Evolutionary conservation across 768 basidiomycete species (phyloP).

Genomic region (Mycena galericulata): DNA sequence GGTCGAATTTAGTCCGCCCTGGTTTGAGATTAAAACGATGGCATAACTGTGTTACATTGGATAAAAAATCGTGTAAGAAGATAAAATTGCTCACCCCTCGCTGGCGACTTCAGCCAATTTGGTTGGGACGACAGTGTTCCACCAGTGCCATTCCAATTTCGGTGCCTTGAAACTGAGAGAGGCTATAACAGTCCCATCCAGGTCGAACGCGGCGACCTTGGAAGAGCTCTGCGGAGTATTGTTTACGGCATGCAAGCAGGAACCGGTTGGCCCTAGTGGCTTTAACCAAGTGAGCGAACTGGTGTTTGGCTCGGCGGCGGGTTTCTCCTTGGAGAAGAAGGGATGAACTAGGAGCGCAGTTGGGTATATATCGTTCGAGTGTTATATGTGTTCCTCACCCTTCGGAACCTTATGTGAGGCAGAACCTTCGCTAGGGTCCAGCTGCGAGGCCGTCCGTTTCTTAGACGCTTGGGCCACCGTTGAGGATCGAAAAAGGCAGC

Average conservation of each 20-base stretch:
- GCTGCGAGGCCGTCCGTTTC: constrained; percentile 26
- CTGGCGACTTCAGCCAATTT: constrained; percentile 71
- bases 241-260: constrained; percentile 58
- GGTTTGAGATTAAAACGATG: constrained; percentile 87
- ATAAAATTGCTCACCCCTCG: constrained; percentile 60
- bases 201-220: constrained; percentile 86
- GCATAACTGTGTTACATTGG: constrained; percentile 60
- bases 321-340: constrained; percentile 52
- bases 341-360: constrained; percentile 49
- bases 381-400: constrained; percentile 10
- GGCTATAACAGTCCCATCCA: constrained; percentile 89
- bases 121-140: constrained; percentile 70
- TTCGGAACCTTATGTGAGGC: constrained; percentile 29
- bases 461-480: constrained; percentile 5
- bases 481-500: not conserved
- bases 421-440: not conserved
- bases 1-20: constrained; percentile 60
- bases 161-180: constrained; percentile 46
- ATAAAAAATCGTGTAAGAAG: not conserved
- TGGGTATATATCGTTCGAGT: not conserved
- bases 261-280: constrained; percentile 49
- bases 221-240: constrained; percentile 54
- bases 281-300: constrained; percentile 52
- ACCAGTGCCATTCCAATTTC: constrained; percentile 71
- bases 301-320: constrained; percentile 24